A percentile compares a stretch with the other conserved stretches of the same genome.
These are phyloP conservation scores for Gastrolobium bilobum DNA, from an alignment of 306 rosid genomes.

Conservation along the genomic window DNA sequence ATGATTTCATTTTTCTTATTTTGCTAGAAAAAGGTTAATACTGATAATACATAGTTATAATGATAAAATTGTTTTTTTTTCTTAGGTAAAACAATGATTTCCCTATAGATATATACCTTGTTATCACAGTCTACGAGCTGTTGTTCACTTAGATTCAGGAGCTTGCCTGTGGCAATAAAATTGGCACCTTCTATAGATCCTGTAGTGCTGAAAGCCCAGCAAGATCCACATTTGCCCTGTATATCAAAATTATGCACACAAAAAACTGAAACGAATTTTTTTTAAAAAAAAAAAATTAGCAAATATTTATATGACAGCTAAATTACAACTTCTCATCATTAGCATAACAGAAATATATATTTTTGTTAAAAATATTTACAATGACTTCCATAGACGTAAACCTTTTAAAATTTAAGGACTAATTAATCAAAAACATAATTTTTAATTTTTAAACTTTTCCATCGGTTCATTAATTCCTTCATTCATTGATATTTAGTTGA, in stretches of 20 bases:
- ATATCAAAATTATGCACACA: slow-evolving; percentile 9
- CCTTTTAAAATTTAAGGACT: not conserved
- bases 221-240: slow-evolving; percentile 89
- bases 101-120: slow-evolving; percentile 48
- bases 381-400: not conserved
- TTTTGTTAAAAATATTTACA: not conserved
- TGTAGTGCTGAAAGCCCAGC: slow-evolving; percentile 97
- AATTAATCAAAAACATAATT: not conserved
- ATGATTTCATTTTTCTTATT: too few relatives aligned
- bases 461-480: too few relatives aligned
- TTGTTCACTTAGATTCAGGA: slow-evolving; percentile 88
- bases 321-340: not conserved
- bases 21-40: too few relatives aligned
- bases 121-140: slow-evolving; percentile 93
- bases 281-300: not conserved
- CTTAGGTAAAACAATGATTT: too few relatives aligned
- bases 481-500: too few relatives aligned
- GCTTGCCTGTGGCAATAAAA: slow-evolving; percentile 82
- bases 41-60: too few relatives aligned
- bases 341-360: too few relatives aligned
- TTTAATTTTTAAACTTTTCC: too few relatives aligned
- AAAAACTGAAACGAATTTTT: not conserved
- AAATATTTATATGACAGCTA: not conserved
- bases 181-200: slow-evolving; percentile 93
- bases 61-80: too few relatives aligned